phyloP scores from a whole-genome alignment of 768 basidiomycete genomes.

The Boletus coccyginus region DNA sequence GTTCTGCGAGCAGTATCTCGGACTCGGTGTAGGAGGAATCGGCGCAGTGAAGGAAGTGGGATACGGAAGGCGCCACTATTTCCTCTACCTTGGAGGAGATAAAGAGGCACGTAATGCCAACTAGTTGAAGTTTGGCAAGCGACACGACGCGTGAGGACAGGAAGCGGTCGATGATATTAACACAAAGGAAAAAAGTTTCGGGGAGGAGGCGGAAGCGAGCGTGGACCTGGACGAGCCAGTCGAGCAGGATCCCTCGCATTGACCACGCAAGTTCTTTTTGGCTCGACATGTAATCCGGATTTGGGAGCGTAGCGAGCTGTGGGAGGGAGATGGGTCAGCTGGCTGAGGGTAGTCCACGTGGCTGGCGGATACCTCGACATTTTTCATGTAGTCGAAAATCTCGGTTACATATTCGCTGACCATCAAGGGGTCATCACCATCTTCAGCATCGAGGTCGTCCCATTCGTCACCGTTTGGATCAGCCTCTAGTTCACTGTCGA shows the following conservation, averaged over 20 bases:
- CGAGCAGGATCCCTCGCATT: conserved; percentile 84
- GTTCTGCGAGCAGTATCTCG: conserved; percentile 86
- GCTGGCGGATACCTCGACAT: conserved; percentile 62
- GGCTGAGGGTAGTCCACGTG: no score
- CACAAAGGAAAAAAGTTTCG: no score
- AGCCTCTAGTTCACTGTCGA: conserved; percentile 55
- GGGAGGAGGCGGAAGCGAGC: conserved; percentile 79
- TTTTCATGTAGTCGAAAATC: conserved; percentile 88
- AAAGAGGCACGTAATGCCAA: no score
- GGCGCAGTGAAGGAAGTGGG: conserved; percentile 75
- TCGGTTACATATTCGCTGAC: conserved; percentile 95
- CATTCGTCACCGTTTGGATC: conserved; percentile 67
- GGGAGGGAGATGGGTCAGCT: neutral
- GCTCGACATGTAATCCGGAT: conserved; percentile 78
- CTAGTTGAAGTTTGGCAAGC: no score
- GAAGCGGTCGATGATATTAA: no score
- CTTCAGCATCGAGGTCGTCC: conserved; percentile 92
- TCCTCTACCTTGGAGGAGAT: no score
- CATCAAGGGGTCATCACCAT: conserved; percentile 93
- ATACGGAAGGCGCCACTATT: conserved; percentile 60
- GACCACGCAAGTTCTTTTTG: conserved; percentile 87
- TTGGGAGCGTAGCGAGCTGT: conserved; percentile 76
- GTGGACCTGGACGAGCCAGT: conserved; percentile 94
- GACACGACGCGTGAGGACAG: no score
- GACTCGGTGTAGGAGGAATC: conserved; percentile 73